phyloP scores from a whole-genome alignment of 2,329 filamentous ascomycete species.

The Tolypocladium paradoxum region DNA sequence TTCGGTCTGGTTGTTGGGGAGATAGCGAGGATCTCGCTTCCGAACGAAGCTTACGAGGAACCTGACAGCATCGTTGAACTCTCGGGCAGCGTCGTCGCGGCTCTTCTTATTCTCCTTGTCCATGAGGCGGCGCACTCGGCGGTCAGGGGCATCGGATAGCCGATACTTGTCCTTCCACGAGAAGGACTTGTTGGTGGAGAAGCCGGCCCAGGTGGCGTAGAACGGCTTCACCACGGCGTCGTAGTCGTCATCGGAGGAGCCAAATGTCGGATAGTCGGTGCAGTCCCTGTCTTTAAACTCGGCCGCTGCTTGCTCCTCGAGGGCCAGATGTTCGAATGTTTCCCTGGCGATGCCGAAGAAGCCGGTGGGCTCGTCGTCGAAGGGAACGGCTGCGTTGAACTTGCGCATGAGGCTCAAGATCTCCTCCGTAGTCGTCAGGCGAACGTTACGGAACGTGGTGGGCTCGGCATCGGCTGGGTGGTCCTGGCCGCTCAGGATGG shows the following conservation, averaged over 20 bases:
- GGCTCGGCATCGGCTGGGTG: conserved; percentile 32
- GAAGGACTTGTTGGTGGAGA: conserved; percentile 77
- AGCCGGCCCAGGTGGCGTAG: conserved; percentile 70
- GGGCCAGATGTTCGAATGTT: conserved; percentile 68
- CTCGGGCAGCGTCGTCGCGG: conserved; percentile 69
- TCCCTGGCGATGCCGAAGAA: conserved; percentile 76
- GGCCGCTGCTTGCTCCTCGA: conserved; percentile 68
- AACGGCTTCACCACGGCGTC: conserved; percentile 70
- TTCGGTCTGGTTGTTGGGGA: conserved; percentile 65
- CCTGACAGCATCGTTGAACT: conserved; percentile 88
- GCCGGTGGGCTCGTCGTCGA: conserved; percentile 67
- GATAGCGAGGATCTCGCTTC: conserved; percentile 82
- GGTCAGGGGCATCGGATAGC: conserved; percentile 76
- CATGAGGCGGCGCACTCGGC: conserved; percentile 71
- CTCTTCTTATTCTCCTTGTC: conserved; percentile 89
- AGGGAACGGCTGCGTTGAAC: conserved; percentile 69
- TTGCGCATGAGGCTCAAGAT: conserved; percentile 67
- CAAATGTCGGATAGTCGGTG: conserved; percentile 72
- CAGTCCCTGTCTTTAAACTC: conserved; percentile 53
- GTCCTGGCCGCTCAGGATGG: conserved; percentile 63
- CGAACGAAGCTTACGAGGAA: conserved; percentile 80
- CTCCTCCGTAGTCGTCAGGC: conserved; percentile 70
- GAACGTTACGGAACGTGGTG: conserved; percentile 56
- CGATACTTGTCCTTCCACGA: conserved; percentile 82
- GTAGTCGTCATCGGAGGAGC: conserved; percentile 62